Evolutionary conservation across 1,284 basidiomycete species (phyloP), one percentile per base, ranked within the genome.

Genomic region (Naganishia sp.): DNA sequence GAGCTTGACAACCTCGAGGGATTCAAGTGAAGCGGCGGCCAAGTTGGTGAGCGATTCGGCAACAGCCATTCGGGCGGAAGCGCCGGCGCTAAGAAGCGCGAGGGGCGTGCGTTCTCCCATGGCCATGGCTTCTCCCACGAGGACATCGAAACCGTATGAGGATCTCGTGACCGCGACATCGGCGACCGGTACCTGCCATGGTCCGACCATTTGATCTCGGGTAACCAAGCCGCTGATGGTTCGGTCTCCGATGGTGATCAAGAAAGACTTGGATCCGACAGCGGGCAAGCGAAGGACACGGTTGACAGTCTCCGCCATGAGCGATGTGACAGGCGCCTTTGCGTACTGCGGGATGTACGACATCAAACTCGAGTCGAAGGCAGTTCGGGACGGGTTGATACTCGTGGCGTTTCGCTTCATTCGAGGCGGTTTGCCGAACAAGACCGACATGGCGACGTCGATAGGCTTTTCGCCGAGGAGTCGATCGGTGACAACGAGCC

Each of bases 121-220:
- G 2, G 95, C 90, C 92, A 99, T 97, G 0, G 95, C 94, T 81
- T 99, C 95, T 48, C 94, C 92, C 13, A 83, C 82, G n/a, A 84
- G 76, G 44, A 90, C 84, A 68, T 89, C 86, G 78, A 98, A 98
- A 1, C 94, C 94, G 77, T 95, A 97, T n/a, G 92, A 88, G 0
- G 92, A 86, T 28, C 91, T 88, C 2, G 95, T 99, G 56, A 98
- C 93, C 6, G 95, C 94, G 52, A 98, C 95, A 72, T 99, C 95
- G 18, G 96, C 90, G 6, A 98, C 93, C 43, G 95, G 95, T 4
- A 97, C 91, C 81, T 99, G 95, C 90, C 92, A 99, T 0, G 94
- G 95, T 0, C 95, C 96, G 23, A 98, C 92, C 95, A 99, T 98
- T 80, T 99, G 95, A 78, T 99, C 95, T 57, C 96, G 87, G 10